Conservation (phyloP, 2,329 filamentous ascomycete species). For the Claviceps spartinae region DNA sequence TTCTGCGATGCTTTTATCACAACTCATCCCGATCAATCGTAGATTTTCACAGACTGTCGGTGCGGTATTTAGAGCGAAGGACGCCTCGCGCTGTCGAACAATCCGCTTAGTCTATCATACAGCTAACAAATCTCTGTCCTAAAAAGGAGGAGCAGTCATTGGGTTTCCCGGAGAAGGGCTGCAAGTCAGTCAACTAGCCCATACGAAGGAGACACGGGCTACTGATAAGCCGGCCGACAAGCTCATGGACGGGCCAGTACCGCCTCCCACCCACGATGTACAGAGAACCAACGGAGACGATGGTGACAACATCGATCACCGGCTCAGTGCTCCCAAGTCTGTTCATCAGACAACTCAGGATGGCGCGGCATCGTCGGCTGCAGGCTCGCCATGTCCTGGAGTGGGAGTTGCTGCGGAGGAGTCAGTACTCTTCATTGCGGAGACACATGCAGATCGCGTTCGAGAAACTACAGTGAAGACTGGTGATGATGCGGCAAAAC, state of each 20-base stretch:
- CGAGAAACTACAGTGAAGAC: slow-evolving; percentile 15
- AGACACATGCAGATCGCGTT: slow-evolving; percentile 12
- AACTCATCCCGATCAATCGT: not conserved
- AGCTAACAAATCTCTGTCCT: too few species aligned
- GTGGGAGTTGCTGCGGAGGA: slow-evolving; percentile 19
- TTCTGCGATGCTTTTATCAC: not conserved
- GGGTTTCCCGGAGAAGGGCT: slow-evolving; percentile 13
- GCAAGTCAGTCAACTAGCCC: slow-evolving; percentile 8
- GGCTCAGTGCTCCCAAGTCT: slow-evolving; percentile 16
- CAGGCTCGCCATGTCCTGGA: slow-evolving; percentile 22
- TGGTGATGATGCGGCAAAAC: slow-evolving; percentile 12
- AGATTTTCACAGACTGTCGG: not conserved
- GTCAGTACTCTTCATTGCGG: not conserved
- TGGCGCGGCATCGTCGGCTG: slow-evolving; percentile 18
- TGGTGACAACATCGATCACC: slow-evolving; percentile 10
- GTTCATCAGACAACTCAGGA: slow-evolving; percentile 24
- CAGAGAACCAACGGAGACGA: slow-evolving; percentile 7
- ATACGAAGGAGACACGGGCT: not conserved
- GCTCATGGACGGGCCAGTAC: slow-evolving; percentile 2
- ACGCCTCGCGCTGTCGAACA: too few species aligned
- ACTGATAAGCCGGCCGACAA: slow-evolving; percentile 10
- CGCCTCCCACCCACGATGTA: slow-evolving; percentile 4
- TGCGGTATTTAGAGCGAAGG: slow-evolving; percentile 1
- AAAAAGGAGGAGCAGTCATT: too few species aligned
- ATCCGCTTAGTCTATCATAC: too few species aligned